Evolutionary conservation across 768 basidiomycete genomes (phyloP).

Genomic region (Boletus subparvulus): DNA sequence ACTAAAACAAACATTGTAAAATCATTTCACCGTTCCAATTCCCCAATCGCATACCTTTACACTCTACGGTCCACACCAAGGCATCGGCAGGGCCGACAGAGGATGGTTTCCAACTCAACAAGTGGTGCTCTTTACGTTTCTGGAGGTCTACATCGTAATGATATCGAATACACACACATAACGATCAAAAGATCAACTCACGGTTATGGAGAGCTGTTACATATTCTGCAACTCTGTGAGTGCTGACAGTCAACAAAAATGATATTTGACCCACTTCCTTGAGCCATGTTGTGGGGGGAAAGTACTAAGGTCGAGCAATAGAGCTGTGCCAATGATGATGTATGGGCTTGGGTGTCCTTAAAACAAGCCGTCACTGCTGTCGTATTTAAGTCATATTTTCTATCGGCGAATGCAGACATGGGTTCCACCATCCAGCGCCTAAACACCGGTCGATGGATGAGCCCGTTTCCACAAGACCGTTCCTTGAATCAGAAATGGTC

Average conservation of each 20-base stretch:
- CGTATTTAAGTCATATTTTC: conserved; percentile 26
- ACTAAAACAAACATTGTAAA: conserved; percentile 37
- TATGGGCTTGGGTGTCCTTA: not conserved
- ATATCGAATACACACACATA: not conserved
- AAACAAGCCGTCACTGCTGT: not conserved
- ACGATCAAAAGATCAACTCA: conserved; percentile 22
- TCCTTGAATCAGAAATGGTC: not conserved
- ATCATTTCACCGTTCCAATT: not conserved
- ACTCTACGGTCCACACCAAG: conserved; percentile 51
- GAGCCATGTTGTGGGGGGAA: conserved; percentile 13
- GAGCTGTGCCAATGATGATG: not conserved
- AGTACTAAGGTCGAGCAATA: not conserved
- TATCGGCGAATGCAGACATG: conserved; percentile 7
- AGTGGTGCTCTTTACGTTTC: conserved; percentile 22
- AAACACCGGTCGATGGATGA: conserved; percentile 3
- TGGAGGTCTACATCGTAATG: conserved; percentile 38
- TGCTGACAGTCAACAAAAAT: not conserved
- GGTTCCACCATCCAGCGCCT: not conserved
- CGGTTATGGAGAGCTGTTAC: conserved; percentile 47
- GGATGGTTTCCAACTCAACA: conserved; percentile 43
- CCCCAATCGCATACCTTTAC: conserved; percentile 47
- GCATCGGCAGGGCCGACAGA: conserved; percentile 42
- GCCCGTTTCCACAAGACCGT: not conserved
- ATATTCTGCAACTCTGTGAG: conserved; percentile 29
- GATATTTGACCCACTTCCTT: conserved; percentile 19